phyloP scores from a whole-genome alignment of 371 early-diverging fungal species.

The Apophysomyces sp. region DNA sequence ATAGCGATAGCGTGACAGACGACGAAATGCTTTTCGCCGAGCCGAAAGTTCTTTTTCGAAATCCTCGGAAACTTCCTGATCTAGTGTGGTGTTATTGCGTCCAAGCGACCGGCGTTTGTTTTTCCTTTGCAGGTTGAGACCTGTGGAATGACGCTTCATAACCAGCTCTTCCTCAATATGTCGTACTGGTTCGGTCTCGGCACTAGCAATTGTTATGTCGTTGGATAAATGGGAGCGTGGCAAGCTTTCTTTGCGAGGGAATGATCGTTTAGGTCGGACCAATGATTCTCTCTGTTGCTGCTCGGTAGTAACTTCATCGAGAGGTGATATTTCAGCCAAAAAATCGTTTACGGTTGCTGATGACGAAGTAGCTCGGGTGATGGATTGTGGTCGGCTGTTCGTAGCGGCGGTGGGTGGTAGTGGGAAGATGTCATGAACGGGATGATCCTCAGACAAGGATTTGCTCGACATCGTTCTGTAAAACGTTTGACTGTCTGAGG shows the following conservation, averaged over 20 bases:
- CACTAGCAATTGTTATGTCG: constrained; percentile 10
- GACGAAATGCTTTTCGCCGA: constrained; percentile 30
- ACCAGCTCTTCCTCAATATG: background rate
- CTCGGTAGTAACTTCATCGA: background rate
- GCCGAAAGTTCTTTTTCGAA: constrained; percentile 27
- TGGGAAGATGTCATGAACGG: background rate
- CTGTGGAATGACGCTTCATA: constrained; percentile 21
- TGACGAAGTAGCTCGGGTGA: background rate
- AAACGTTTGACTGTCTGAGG: background rate
- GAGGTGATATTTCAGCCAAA: background rate
- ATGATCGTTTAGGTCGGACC: background rate
- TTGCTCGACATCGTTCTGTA: background rate
- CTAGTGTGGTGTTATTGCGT: constrained; percentile 6
- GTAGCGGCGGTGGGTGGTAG: background rate
- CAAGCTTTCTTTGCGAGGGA: constrained; percentile 6
- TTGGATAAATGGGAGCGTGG: constrained; percentile 13
- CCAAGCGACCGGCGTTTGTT: constrained; percentile 4
- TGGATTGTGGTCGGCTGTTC: background rate
- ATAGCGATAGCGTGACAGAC: constrained; percentile 22
- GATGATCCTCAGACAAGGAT: background rate
- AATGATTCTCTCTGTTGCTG: background rate
- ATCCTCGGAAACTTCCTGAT: constrained; percentile 16
- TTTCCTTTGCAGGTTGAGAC: constrained; percentile 7
- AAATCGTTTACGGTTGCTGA: background rate
- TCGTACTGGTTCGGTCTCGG: constrained; percentile 22